Evolutionary conservation across 805 yeast species (phyloP).

Genomic region (Zygosaccharomyces rouxii): DNA sequence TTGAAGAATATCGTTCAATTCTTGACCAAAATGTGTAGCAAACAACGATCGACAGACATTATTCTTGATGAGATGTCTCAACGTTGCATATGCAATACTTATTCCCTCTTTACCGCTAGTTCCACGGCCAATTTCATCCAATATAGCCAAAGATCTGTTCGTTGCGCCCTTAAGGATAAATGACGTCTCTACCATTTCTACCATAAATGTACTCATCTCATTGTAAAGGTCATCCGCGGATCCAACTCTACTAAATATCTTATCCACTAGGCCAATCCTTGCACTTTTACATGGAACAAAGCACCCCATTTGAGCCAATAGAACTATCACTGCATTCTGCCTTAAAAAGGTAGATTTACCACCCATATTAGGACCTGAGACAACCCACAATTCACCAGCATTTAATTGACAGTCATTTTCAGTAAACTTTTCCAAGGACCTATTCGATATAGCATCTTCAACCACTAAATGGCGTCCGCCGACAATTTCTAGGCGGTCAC

Average conservation of each 20-base stretch:
- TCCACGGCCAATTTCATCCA: constrained; percentile 90
- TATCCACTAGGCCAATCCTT: constrained; percentile 66
- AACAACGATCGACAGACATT: constrained; percentile 73
- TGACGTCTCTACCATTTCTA: constrained; percentile 84
- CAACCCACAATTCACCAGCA: constrained; percentile 44
- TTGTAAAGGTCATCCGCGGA: constrained; percentile 78
- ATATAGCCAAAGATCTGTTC: constrained; percentile 60
- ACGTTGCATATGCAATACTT: constrained; percentile 76
- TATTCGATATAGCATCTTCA: constrained; percentile 59
- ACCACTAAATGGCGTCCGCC: constrained; percentile 85
- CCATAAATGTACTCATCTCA: constrained; percentile 88
- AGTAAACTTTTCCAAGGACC: constrained; percentile 37
- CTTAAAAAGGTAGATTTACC: constrained; percentile 75
- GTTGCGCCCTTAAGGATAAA: constrained; percentile 64
- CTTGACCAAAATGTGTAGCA: constrained; percentile 81
- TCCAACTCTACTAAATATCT: constrained; percentile 73
- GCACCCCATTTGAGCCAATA: constrained; percentile 71
- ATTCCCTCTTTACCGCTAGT: constrained; percentile 82
- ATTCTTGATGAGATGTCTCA: constrained; percentile 47
- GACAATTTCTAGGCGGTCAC: constrained; percentile 44
- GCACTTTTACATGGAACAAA: constrained; percentile 67
- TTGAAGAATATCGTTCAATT: constrained; percentile 41
- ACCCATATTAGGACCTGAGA: constrained; percentile 92
- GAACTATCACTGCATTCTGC: constrained; percentile 64
- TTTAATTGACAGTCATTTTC: constrained; percentile 32